Evolutionary conservation across 164 flowering plant species (phyloP), one percentile per base, ranked within the genome.

Genomic region (Vitis vinifera): DNA sequence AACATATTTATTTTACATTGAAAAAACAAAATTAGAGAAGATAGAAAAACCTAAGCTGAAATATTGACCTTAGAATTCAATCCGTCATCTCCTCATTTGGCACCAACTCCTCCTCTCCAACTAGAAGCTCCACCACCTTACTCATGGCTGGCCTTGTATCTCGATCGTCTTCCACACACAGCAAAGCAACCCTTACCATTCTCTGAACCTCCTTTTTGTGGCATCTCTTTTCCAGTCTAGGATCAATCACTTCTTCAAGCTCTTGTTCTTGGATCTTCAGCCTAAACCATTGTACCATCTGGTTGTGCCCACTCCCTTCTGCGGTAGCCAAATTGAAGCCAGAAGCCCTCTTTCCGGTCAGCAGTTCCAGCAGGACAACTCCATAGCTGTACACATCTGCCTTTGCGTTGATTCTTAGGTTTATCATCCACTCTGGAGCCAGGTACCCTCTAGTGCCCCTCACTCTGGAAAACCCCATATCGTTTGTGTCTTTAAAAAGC

Each of bases 311-410:
- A 55, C 9, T 15, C 58, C 27, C 23, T 9, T 55, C 19, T 16
- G 58, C 5, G 8, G 19, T 55, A 2, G 4, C 58, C 58, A 55
- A 55, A 15, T 55, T 16, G 58, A 55, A 55, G 58, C 58, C 14
- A 3, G 19, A 15, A 15, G 58, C 17, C 8, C 58, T 55, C 58
- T 16, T 44, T 30, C 78, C 78, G 9, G 9, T 69, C 30, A 70
- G 52, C 27, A 23, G 27, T 23, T 23, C 27, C 27, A 23, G 27
- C 27, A 75, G 62, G 4, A 75, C 77, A 47, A 75, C 17, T n/a
- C 77, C 77, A 17, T 65, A 75, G 63, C 77, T 75, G 52, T 70
- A 75, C 10, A 75, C 77, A 55, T 75, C 77, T 12, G 58, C 70
- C 62, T 75, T 75, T 8, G 73, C 51, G 8, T 67, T 64, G 47